Base-by-base conservation (phyloP, 176 grass and related monocot genomes). In the Olyra latifolia region DNA sequence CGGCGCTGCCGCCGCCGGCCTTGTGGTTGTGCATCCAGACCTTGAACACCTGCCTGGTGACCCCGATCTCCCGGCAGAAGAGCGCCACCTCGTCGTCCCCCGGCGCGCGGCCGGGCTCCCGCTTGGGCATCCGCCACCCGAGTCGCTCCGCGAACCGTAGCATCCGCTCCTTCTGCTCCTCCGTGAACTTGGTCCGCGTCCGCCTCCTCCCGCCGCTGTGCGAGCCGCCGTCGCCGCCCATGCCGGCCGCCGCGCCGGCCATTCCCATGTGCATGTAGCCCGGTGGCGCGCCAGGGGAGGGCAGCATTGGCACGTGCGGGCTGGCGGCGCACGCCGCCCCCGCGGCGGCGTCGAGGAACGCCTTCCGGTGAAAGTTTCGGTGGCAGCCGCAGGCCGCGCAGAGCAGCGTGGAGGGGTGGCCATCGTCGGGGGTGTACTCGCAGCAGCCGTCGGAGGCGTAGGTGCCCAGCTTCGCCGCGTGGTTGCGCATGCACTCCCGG, bases 11-110 rank as follows among this genome's bases (percentile, higher is more conserved):
- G 20, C 39, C 81, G 0, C 75, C 82, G 22, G 42, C 65, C 89
- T 97, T 97, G 84, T 97, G 94, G 75, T 97, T 97, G 88, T 97
- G 94, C 89, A 97, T 94, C 94, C 94, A 97, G 16, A 94, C 89
- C 91, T 97, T 97, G 82, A 97, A 97, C 2, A 91, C 91, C 82
- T 94, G 91, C 67, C 94, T 85, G 30, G 62, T 63, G 25, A 97
- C 91, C 35, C 89, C 94, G 83, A 97, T 92, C 79, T 97, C 91
- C 41, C 84, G 78, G 80, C 94, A 97, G 82, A 97, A 97, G 57
- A 79, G 80, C 17, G 81, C 78, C 44, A 97, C 94, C 73, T 94
- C 94, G 74, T 94, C 91, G 56, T 92, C 94, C 44, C 80, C 84
- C 0, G 62, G 76, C 8, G 85, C 87, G 29, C 81, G 81, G 6